Evolutionary conservation across 225 moss, liverwort and hornwort species (phyloP), one percentile per base, ranked within the genome.

Genomic region (Bryum argenteum): DNA sequence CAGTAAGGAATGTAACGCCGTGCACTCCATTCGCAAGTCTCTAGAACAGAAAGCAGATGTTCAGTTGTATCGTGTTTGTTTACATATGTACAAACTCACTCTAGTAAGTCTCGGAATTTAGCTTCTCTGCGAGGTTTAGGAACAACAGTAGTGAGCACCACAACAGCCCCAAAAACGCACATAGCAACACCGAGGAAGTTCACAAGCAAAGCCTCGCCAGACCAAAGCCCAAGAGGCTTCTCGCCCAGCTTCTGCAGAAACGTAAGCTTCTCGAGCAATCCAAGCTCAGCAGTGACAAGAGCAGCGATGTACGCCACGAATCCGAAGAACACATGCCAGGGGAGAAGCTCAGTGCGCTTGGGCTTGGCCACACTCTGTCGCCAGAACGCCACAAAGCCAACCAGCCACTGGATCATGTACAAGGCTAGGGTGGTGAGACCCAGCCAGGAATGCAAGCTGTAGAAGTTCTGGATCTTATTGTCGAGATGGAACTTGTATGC

Each of bases 381-480:
- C 93, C 92, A 97, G 75, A 94, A 94, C 11, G 90, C 83, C 60
- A 89, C 70, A 66, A 97, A 97, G 66, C 91, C 97, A 60, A 63
- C 2, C 2, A 84, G 8, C 97, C 97, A 97, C 81, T 97, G 94
- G 4, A 81, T 58, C 5, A 89, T 62, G 74, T 92, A 97, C 44
- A 97, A 41, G 7, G 47, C 7, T 11, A 92, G 50, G 66, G 97
- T 89, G 24, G 28, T 16, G 57, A 97, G 60, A 7, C 94, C 97
- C 59, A 97, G 66, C 97, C 97, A 97, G 20, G 97, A 94, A 71
- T 97, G 97, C 77, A 97, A 57, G 55, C 94, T 94, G 88, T 97
- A 97, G 75, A 94, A 94, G 60, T 97, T 94, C 54, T 88, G 89
- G 58, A 90, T 87, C 18, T 63, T 71, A 47, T 22, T 69, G 23